A percentile compares a stretch with the other conserved stretches of the same genome.
These are phyloP conservation scores for Penicillium olsonii DNA, from an alignment of 2,329 filamentous ascomycete species.

Conservation along the genomic window DNA sequence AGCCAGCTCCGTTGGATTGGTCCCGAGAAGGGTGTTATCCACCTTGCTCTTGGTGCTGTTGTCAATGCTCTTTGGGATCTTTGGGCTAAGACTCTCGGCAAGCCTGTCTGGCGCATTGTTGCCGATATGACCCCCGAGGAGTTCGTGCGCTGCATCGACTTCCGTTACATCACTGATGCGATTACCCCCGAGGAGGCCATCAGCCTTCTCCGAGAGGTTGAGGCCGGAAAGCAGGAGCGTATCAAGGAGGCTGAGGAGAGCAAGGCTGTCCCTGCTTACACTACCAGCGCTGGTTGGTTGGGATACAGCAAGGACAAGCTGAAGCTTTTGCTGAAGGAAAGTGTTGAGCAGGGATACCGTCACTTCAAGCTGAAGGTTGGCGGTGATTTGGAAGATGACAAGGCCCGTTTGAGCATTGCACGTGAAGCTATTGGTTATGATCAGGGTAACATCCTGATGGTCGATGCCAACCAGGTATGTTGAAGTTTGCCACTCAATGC, in stretches of 20 bases:
- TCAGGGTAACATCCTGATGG: conserved; percentile 81
- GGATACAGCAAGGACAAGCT: conserved; percentile 88
- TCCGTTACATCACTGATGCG: conserved; percentile 93
- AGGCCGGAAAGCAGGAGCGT: conserved; percentile 68
- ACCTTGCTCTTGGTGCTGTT: conserved; percentile 84
- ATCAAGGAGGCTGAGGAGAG: conserved; percentile 72
- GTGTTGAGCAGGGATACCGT: conserved; percentile 72
- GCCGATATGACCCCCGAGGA: conserved; percentile 88
- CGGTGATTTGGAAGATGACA: conserved; percentile 69
- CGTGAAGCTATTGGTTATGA: conserved; percentile 81
- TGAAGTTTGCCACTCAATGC: not conserved
- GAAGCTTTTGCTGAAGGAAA: conserved; percentile 71
- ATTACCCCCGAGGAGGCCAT: conserved; percentile 83
- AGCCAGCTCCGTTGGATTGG: conserved; percentile 91
- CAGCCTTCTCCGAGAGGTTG: conserved; percentile 65
- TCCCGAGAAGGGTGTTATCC: conserved; percentile 90
- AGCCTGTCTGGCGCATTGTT: conserved; percentile 89
- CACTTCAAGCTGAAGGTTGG: conserved; percentile 95
- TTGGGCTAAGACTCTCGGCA: conserved; percentile 84
- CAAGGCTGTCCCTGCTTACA: conserved; percentile 84
- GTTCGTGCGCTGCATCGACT: conserved; percentile 86
- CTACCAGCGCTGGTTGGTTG: conserved; percentile 88
- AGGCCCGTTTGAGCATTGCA: conserved; percentile 69
- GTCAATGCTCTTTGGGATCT: conserved; percentile 94
- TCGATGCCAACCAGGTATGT: conserved; percentile 81